Percentiles rank a stretch among this genome's conserved stretches.
Evolutionary conservation across 352 stramenopile species (phyloP).

Genomic region (Phytophthora quininea): DNA sequence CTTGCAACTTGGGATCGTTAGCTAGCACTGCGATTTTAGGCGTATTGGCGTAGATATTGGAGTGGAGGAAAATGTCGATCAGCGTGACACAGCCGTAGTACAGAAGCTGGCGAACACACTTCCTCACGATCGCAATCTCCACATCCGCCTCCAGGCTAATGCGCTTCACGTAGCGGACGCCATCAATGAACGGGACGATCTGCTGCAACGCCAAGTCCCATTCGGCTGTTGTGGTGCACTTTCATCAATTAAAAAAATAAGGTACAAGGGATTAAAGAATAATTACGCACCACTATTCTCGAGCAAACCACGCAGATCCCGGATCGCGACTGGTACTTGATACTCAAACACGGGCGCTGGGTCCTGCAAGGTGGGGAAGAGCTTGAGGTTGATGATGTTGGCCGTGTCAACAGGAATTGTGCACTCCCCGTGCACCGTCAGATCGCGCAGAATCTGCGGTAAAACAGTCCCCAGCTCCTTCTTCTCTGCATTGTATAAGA

Average conservation of each 20-base stretch:
- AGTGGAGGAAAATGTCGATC: constrained; percentile 92
- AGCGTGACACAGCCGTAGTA: constrained; percentile 91
- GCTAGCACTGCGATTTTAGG: constrained; percentile 63
- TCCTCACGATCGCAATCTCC: constrained; percentile 89
- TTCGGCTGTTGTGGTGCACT: constrained; percentile 74
- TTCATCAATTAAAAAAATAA: neutral
- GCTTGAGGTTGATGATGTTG: constrained; percentile 90
- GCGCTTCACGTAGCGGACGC: constrained; percentile 90
- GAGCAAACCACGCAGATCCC: constrained; percentile 69
- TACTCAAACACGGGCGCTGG: constrained; percentile 78
- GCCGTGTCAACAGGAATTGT: constrained; percentile 83
- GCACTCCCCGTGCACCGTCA: constrained; percentile 80
- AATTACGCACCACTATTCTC: constrained; percentile 70
- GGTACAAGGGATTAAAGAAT: too few species aligned
- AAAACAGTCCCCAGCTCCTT: constrained; percentile 72
- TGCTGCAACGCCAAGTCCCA: constrained; percentile 89
- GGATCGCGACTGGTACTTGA: constrained; percentile 84
- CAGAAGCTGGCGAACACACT: constrained; percentile 84
- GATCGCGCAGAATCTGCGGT: constrained; percentile 71
- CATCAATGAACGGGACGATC: constrained; percentile 92
- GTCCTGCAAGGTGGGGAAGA: constrained; percentile 80
- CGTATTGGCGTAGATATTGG: constrained; percentile 89
- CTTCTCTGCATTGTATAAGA: constrained; percentile 70
- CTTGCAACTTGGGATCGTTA: constrained; percentile 69
- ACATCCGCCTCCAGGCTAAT: constrained; percentile 90